Conservation (phyloP, 768 basidiomycete genomes). For the Russula brevipes region DNA sequence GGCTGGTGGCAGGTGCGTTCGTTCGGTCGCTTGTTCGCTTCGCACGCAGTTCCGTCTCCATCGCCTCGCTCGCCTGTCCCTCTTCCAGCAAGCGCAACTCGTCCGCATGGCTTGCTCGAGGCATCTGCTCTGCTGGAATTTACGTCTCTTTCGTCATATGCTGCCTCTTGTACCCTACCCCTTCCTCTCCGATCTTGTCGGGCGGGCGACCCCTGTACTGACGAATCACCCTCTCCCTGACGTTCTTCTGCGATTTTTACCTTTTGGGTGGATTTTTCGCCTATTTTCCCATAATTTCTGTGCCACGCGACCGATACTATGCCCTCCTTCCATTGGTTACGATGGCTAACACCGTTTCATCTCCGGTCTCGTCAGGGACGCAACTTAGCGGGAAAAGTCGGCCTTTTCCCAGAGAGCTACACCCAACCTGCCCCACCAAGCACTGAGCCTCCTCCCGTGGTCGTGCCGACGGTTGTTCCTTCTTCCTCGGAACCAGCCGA, state of each 20-base stretch:
- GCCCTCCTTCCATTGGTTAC: slow-evolving; percentile 23
- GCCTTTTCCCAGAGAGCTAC: slow-evolving; percentile 88
- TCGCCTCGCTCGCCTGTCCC: background rate
- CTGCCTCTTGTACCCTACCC: background rate
- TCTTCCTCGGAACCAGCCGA: background rate
- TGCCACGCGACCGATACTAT: background rate
- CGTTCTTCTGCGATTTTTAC: background rate
- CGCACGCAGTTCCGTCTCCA: background rate
- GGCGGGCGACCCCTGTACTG: background rate
- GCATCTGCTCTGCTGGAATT: background rate
- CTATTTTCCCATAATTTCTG: background rate
- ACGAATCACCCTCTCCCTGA: background rate
- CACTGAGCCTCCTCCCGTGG: slow-evolving; percentile 12
- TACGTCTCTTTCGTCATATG: background rate
- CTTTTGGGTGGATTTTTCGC: background rate
- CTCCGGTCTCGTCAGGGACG: slow-evolving; percentile 50
- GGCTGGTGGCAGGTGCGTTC: slow-evolving; percentile 88
- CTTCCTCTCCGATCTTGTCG: background rate
- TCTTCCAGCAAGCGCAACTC: background rate
- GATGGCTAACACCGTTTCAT: slow-evolving; percentile 8
- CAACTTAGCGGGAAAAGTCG: slow-evolving; percentile 74
- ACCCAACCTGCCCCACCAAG: slow-evolving; percentile 41
- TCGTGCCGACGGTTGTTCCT: slow-evolving; percentile 7
- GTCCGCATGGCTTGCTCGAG: slow-evolving; percentile 11
- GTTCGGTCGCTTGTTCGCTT: background rate